These are phyloP conservation scores for Stagonosporopsis chrysanthemi DNA, from an alignment of 2,329 filamentous ascomycete species.

Conservation along the genomic window DNA sequence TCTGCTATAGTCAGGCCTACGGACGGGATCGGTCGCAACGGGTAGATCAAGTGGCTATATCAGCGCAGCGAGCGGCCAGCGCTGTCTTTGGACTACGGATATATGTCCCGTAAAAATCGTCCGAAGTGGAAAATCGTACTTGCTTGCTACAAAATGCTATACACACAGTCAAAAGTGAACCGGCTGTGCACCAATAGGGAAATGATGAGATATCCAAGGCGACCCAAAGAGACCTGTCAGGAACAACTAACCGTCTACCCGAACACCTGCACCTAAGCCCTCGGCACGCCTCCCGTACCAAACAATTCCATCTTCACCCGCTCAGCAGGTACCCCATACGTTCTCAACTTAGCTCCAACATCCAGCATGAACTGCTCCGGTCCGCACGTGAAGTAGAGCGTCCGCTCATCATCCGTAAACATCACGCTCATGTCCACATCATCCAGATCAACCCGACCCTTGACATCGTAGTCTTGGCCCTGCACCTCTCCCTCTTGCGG, in stretches of 20 bases:
- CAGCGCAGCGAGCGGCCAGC: background rate
- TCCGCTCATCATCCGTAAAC: constrained; percentile 60
- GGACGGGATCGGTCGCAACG: background rate
- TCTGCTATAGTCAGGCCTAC: background rate
- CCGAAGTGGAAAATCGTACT: background rate
- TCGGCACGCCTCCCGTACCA: constrained; percentile 48
- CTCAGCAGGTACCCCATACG: constrained; percentile 63
- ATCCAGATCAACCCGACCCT: constrained; percentile 66
- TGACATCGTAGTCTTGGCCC: constrained; percentile 66
- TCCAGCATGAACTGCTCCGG: constrained; percentile 74
- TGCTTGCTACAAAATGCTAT: background rate
- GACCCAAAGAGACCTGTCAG: constrained; percentile 2
- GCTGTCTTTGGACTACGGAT: background rate
- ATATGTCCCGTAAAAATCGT: background rate
- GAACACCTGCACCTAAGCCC: constrained; percentile 25
- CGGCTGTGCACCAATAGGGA: background rate
- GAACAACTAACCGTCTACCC: constrained; percentile 2
- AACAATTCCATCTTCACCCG: constrained; percentile 74
- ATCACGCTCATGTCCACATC: constrained; percentile 64
- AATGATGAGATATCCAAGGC: background rate
- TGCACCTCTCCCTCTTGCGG: constrained; percentile 54
- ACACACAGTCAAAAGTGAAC: background rate
- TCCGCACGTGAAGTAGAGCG: constrained; percentile 77
- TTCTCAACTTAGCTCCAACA: constrained; percentile 61
- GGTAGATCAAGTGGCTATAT: background rate